Evolutionary conservation across 176 grass and related monocot genomes (phyloP), one percentile per base, ranked within the genome.

Genomic region (Carex myosuroides): DNA sequence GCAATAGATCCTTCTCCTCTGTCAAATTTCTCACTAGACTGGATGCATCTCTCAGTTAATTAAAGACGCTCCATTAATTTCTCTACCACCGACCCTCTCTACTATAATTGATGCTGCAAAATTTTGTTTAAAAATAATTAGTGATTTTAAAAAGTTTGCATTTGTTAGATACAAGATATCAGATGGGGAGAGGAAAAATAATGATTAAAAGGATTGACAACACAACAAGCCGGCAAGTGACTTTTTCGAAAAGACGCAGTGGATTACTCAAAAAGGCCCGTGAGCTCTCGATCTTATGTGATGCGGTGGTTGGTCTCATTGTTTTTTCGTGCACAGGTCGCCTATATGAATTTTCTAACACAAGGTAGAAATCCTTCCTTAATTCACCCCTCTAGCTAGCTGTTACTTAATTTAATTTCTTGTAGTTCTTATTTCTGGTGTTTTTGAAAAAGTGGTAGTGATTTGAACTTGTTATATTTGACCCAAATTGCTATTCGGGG

Each of bases 211-310:
- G 77, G 26, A 80, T 80, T 59, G 77, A 80, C 54, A 61, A 80
- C 22, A 80, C 52, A 33, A 80, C 77, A 80, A 80, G 77, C 57
- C 77, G 77, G 30, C 77, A 80, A 80, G 77, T 80, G 5, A 80
- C 77, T 41, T 80, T 80, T 18, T 80, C 77, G 17, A 80, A 80
- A 80, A 39, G 77, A 26, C 53, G 77, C 55, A 80, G 8, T 10
- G 77, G 77, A 6, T 61, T 80, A 59, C 26, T 80, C 52, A 80
- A 80, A 16, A 80, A 80, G 29, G 77, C 77, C 44, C 29, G 55
- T 41, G 77, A 80, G 33, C 55, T 80, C 12, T 80, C 77, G 10
- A 80, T 80, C 30, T 80, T 80, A 41, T 80, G 77, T 32, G 77
- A 80, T 61, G 77, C 54, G 3, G 77, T 61, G 20, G 77, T 80